Evolutionary conservation across 2,329 filamentous ascomycete species (phyloP), one percentile per base, ranked within the genome.

Genomic region (Lachnellula arida): DNA sequence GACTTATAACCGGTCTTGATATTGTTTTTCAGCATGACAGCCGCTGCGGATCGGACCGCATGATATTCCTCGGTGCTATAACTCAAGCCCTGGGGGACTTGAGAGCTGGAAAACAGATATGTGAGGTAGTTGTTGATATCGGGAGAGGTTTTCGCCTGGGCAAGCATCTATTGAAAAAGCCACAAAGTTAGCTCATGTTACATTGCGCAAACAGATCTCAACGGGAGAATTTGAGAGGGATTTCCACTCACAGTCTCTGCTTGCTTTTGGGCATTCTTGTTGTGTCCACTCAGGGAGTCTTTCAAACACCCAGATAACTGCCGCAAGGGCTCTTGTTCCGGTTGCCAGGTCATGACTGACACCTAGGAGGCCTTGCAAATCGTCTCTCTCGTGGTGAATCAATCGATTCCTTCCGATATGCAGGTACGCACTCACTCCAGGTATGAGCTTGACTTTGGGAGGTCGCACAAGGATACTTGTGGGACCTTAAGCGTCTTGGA

Each of bases 101-200:
- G 79, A 55, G 83, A 72, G 65, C 82, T 91, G 58, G 89, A 90
- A 73, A 96, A 90, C 60, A 99, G 82, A 73, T 89, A 97, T 65
- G 90, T 89, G 46, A 99, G 85, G 73, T 99, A 99, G 75, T 97
- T 97, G 78, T 95, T 93, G 78, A 97, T 89, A 72, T 97, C 93
- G 49, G 92, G 92, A 11, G 89, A 94, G 51, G 80, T 76, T 71
- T 90, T 95, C 59, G 93, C 94, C 76, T 96, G 89, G 63, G 84
- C 80, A 66, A 99, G 89, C 90, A 97, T 95, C 94, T 97, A 67
- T 61, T 53, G 50, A 47, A 50, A 64, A 52, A 58, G 60, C 15
- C 49, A 47, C 17, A 28, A 40, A n/a, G 25, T 56, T 39, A 57
- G 52, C 50, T 54, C 32, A 50, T 46, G 19, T 56, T 40, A 22